Conservation (phyloP, 305 asterid genomes). For the Galium porrigens region DNA sequence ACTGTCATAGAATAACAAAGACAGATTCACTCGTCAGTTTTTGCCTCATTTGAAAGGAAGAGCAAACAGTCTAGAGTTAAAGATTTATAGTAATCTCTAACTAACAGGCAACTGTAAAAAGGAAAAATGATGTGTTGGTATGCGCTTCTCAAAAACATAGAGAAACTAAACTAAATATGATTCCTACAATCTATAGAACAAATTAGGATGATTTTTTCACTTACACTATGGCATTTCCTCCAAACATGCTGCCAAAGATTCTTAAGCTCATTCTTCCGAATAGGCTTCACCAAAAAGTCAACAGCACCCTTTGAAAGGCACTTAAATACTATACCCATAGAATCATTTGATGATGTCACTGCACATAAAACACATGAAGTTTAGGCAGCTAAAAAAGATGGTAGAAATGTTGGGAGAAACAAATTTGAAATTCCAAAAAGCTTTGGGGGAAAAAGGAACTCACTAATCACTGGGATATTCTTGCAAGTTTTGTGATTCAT, state of each 20-base stretch:
- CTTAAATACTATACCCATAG: constrained; percentile 34
- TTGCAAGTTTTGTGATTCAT: constrained; percentile 67
- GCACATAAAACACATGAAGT: constrained; percentile 23
- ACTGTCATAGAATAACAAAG: constrained; percentile 20
- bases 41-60: neutral
- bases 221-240: constrained; percentile 43
- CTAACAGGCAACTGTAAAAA: neutral
- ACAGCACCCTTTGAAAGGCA: constrained; percentile 38
- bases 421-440: neutral
- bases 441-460: constrained; percentile 17
- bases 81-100: neutral
- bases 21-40: neutral
- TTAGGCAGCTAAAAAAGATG: constrained; percentile 7
- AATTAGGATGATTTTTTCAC: constrained; percentile 11
- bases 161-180: neutral
- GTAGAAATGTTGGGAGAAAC: neutral
- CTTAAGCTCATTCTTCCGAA: constrained; percentile 40
- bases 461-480: constrained; percentile 76
- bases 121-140: neutral
- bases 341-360: constrained; percentile 40
- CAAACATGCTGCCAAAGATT: constrained; percentile 47
- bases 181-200: neutral
- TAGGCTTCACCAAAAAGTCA: constrained; percentile 41
- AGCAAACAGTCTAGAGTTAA: neutral
- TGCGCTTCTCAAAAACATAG: neutral